Evolutionary conservation across 2,329 filamentous ascomycete species (phyloP).

Genomic region (Microsporum audouinii): DNA sequence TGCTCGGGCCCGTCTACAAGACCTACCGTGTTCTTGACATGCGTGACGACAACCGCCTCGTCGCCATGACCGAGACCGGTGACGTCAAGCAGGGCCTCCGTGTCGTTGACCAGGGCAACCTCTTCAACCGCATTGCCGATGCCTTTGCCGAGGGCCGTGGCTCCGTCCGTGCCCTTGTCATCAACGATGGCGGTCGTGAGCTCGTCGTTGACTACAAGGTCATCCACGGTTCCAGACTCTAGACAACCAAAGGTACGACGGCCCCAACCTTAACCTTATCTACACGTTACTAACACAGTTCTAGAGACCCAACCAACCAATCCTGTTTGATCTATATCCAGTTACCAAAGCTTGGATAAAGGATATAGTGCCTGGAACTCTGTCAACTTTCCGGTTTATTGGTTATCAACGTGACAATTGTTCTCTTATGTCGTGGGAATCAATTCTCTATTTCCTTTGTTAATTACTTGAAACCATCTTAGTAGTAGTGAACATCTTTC

Average conservation of each 20-base stretch:
- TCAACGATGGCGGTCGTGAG: constrained; percentile 85
- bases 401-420: not conserved
- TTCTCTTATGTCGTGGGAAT: not conserved
- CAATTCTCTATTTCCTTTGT: not conserved
- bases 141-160: constrained; percentile 87
- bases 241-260: constrained; percentile 21
- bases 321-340: not conserved
- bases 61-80: constrained; percentile 97
- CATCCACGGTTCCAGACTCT: constrained; percentile 65
- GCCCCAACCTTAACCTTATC: not conserved
- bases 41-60: constrained; percentile 66
- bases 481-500: not conserved
- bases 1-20: constrained; percentile 99
- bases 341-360: not conserved
- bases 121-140: constrained; percentile 67
- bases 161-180: constrained; percentile 87
- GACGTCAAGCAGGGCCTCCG: constrained; percentile 94
- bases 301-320: not conserved
- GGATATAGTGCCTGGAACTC: not conserved
- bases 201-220: constrained; percentile 98
- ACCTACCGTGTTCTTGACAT: constrained; percentile 99
- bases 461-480: not conserved
- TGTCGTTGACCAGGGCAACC: constrained; percentile 88
- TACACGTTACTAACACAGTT: not conserved
- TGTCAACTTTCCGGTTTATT: not conserved